These are phyloP conservation scores for Globisporangium barbulae DNA, from an alignment of 352 stramenopile species.

Conservation along the genomic window DNA sequence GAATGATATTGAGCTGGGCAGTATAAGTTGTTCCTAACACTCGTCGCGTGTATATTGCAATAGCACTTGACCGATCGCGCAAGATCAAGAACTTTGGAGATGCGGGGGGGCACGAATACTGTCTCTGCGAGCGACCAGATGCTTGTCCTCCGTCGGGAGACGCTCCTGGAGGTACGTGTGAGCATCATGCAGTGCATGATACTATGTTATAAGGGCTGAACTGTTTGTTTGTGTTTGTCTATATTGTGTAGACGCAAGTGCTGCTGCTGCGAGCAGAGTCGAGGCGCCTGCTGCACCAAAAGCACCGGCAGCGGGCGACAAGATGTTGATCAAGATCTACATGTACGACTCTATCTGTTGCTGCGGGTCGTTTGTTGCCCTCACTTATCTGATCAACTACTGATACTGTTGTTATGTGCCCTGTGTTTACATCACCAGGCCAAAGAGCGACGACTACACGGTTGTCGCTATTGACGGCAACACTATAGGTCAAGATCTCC, in stretches of 20 bases:
- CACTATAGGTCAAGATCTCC: slow-evolving; percentile 73
- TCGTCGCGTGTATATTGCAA: background rate
- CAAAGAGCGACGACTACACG: slow-evolving; percentile 88
- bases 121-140: slow-evolving; percentile 81
- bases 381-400: too few relatives aligned
- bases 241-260: slow-evolving; percentile 16
- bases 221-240: background rate
- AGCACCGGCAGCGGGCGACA: slow-evolving; percentile 53
- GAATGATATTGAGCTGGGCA: background rate
- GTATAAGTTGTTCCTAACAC: background rate
- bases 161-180: slow-evolving; percentile 29
- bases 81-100: slow-evolving; percentile 93
- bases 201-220: background rate
- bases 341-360: slow-evolving; percentile 34
- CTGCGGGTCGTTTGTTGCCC: background rate
- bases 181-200: too few relatives aligned
- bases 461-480: slow-evolving; percentile 80
- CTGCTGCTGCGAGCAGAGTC: slow-evolving; percentile 21
- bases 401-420: background rate
- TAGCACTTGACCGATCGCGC: slow-evolving; percentile 75
- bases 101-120: slow-evolving; percentile 83
- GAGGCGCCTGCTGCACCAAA: slow-evolving; percentile 38
- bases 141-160: slow-evolving; percentile 74
- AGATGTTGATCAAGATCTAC: slow-evolving; percentile 87
- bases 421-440: slow-evolving; percentile 32